Base-by-base conservation (phyloP, 2,329 filamentous ascomycete genomes). In the Fusarium nematophilum region DNA sequence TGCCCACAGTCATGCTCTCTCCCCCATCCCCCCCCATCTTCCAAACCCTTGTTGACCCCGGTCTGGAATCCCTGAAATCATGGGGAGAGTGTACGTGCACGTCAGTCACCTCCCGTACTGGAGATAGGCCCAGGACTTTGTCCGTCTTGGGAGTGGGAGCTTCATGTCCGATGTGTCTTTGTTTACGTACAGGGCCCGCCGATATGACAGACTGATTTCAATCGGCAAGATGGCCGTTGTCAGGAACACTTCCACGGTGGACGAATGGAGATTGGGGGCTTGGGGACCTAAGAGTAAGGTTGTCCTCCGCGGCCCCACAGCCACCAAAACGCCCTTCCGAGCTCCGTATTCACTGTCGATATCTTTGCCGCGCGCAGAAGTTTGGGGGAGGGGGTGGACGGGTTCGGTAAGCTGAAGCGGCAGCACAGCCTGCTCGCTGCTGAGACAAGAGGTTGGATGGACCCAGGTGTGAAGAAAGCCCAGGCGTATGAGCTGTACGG, bases 61-160 rank as follows among this genome's bases (percentile, higher is more conserved):
- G 30, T 51, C 47, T 40, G 37, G 43, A 23, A 56, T 56, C 56
- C 40, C 39, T 47, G 45, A 31, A 29, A 56, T 40, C 39, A 57
- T 56, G 56, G 60, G 56, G 48, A 45, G 44, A n/a, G 47, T 39
- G 45, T 40, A 50, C 29, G 44, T 61, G 36, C 59, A 58, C 31
- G 18, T 44, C 39, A 45, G 39, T 37, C 31, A 27, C 15, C 37
- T 44, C 26, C 30, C 23, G 26, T 8, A 23, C 13, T 9, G 26
- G n/a, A 9, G 36, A n/a, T n/a, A n/a, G n/a, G n/a, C n/a, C 27
- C 13, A 31, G 27, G 26, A 40, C 46, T n/a, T 23, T 49, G 26
- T n/a, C 23, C 36, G 11, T 37, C 44, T 53, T 38, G 33, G 46
- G n/a, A n/a, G n/a, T n/a, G 36, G 26, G 18, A 11, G 17, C 31